Evolutionary conservation across 148 eudicot genomes (phyloP).

Genomic region (Drosera capensis): DNA sequence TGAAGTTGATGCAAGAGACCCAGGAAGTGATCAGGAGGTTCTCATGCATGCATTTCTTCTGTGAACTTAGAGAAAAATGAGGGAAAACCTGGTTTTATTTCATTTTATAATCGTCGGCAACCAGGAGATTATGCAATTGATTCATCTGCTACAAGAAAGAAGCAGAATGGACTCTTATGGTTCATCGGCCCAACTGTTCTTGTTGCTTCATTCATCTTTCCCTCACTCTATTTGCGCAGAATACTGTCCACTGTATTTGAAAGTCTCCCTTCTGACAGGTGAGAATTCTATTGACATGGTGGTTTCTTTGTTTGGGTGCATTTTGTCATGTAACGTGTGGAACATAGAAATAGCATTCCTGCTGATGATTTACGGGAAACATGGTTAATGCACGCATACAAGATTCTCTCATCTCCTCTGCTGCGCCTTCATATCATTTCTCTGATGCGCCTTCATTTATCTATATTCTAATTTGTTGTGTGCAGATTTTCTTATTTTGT

Average conservation of each 20-base stretch:
- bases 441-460: constrained; percentile 22
- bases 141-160: constrained; percentile 13
- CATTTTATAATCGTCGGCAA: constrained; percentile 34
- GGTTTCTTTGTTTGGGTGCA: too few relatives aligned
- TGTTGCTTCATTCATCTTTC: constrained; percentile 77
- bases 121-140: constrained; percentile 18
- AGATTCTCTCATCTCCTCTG: too few relatives aligned
- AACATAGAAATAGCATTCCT: too few relatives aligned
- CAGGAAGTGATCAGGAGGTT: constrained; percentile 18
- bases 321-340: too few relatives aligned
- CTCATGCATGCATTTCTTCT: constrained; percentile 11
- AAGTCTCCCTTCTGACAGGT: constrained; percentile 91
- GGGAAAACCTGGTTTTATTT: constrained; percentile 71
- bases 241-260: constrained; percentile 81
- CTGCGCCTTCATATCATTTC: too few relatives aligned
- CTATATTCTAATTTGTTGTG: neutral
- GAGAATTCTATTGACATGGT: constrained; percentile 1
- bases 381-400: too few relatives aligned
- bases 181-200: constrained; percentile 78
- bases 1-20: constrained; percentile 31
- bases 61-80: constrained; percentile 21
- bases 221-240: constrained; percentile 85
- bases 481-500: constrained; percentile 91
- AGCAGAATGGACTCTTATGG: constrained; percentile 54
- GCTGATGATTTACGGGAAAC: too few relatives aligned